phyloP scores from a whole-genome alignment of 2,329 filamentous ascomycete genomes.

The Aspergillus sp. region DNA sequence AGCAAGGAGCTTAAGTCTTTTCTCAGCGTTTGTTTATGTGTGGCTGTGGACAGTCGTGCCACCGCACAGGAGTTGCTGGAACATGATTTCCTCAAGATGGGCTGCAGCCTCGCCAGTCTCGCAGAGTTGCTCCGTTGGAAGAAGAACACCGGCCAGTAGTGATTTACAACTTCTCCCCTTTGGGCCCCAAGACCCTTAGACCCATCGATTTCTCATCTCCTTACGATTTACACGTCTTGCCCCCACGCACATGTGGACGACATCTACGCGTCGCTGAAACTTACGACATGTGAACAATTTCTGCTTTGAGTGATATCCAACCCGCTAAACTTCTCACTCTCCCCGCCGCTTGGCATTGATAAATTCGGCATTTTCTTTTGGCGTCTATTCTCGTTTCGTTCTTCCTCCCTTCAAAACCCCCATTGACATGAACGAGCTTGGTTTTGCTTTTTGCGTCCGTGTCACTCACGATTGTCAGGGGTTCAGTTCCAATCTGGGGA shows the following conservation, averaged over 20 bases:
- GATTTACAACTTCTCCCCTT: background rate
- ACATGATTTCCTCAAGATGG: conserved; percentile 92
- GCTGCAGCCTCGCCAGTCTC: conserved; percentile 78
- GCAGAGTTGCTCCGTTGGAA: conserved; percentile 78
- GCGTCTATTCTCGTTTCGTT: conserved; percentile 13
- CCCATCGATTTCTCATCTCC: conserved; percentile 10
- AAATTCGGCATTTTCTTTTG: conserved; percentile 29
- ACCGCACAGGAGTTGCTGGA: conserved; percentile 85
- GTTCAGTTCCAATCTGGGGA: background rate
- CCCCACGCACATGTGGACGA: conserved; percentile 31
- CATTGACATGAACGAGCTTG: conserved; percentile 18
- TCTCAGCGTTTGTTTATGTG: conserved; percentile 91
- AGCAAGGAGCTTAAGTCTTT: conserved; percentile 98
- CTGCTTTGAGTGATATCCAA: conserved; percentile 28
- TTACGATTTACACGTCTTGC: conserved; percentile 24
- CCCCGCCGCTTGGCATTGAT: conserved; percentile 31
- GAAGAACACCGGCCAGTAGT: conserved; percentile 43
- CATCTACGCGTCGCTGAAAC: conserved; percentile 27
- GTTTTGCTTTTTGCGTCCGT: conserved; percentile 1
- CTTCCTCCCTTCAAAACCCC: background rate
- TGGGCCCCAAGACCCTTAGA: background rate
- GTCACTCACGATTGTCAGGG: background rate
- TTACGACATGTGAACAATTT: conserved; percentile 22
- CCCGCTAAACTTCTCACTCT: conserved; percentile 21
- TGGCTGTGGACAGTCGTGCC: conserved; percentile 91